Conservation (phyloP, 1,139 yeast species). For the Zygosaccharomyces sapae region DNA sequence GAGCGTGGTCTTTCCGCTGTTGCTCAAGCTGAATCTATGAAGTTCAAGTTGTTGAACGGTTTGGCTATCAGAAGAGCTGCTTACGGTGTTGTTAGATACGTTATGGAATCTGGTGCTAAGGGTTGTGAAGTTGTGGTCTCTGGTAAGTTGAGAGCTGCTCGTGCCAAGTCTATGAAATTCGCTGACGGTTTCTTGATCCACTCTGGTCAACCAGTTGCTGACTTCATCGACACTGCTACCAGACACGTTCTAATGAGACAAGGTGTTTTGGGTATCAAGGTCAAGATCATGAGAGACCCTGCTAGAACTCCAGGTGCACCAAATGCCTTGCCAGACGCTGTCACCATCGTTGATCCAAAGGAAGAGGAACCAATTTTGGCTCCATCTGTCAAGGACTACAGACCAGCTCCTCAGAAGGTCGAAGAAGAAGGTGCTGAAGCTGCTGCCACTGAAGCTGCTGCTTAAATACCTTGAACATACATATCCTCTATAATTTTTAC, state of each 20-base stretch:
- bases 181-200: conserved; percentile 99
- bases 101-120: conserved; percentile 99
- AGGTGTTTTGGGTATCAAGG: conserved; percentile 99
- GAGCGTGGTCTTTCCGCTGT: conserved; percentile 99
- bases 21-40: conserved; percentile 99
- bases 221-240: conserved; percentile 97
- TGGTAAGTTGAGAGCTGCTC: conserved; percentile 99
- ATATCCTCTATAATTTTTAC: not conserved
- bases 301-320: conserved; percentile 88
- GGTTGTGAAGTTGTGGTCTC: conserved; percentile 99
- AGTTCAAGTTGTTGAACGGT: conserved; percentile 97
- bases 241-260: conserved; percentile 99
- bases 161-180: conserved; percentile 99
- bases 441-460: conserved; percentile 29
- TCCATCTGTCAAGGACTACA: conserved; percentile 79
- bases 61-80: conserved; percentile 99
- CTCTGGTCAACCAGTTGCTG: conserved; percentile 99
- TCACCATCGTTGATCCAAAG: conserved; percentile 92
- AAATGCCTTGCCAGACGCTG: conserved; percentile 93
- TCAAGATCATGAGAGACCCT: conserved; percentile 99
- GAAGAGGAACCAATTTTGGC: conserved; percentile 87
- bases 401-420: conserved; percentile 39
- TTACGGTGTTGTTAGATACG: conserved; percentile 99
- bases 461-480: conserved; percentile 17
- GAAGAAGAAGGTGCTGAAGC: conserved; percentile 30